Conservation (phyloP, 139 green algal species). For the Chlamydomonas incerta region DNA sequence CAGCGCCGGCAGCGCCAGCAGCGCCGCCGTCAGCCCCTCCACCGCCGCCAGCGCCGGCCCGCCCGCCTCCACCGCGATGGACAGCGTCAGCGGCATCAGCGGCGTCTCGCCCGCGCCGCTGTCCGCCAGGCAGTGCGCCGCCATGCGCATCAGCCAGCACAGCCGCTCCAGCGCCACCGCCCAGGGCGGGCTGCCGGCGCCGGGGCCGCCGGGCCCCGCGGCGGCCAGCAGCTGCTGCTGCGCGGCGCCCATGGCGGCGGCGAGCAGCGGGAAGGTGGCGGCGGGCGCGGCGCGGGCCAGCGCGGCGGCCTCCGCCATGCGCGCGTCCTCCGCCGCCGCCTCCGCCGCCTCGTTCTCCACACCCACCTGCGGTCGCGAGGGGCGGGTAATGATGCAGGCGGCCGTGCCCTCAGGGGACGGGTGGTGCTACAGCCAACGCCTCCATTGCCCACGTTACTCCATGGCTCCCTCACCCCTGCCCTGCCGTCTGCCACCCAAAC, state of each 20-base stretch:
- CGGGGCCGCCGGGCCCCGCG: not conserved
- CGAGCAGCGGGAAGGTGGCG: slow-evolving; percentile 64
- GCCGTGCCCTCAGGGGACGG: too few species aligned
- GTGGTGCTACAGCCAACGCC: too few species aligned
- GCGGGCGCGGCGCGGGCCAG: slow-evolving; percentile 68
- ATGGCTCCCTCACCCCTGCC: too few species aligned
- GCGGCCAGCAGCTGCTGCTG: slow-evolving; percentile 48
- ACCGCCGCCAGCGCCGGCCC: not conserved
- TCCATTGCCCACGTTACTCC: too few species aligned
- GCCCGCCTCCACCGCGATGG: not conserved
- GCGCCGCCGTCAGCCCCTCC: slow-evolving; percentile 43
- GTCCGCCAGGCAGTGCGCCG: slow-evolving; percentile 84
- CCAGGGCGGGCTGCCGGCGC: slow-evolving; percentile 20
- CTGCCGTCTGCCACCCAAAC: too few species aligned
- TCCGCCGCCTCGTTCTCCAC: slow-evolving; percentile 72
- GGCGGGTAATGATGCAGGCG: too few species aligned
- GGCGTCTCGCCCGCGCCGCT: slow-evolving; percentile 80
- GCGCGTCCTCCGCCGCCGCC: slow-evolving; percentile 66
- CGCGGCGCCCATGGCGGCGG: slow-evolving; percentile 21
- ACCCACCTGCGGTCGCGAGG: slow-evolving; percentile 33
- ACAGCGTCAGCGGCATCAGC: slow-evolving; percentile 72
- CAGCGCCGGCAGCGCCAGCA: slow-evolving; percentile 44
- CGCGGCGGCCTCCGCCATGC: slow-evolving; percentile 67
- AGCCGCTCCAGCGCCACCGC: slow-evolving; percentile 81
- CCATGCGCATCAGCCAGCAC: slow-evolving; percentile 76